Evolutionary conservation across 345 rosid genomes (phyloP).

Genomic region (Eucalyptus viminalis): DNA sequence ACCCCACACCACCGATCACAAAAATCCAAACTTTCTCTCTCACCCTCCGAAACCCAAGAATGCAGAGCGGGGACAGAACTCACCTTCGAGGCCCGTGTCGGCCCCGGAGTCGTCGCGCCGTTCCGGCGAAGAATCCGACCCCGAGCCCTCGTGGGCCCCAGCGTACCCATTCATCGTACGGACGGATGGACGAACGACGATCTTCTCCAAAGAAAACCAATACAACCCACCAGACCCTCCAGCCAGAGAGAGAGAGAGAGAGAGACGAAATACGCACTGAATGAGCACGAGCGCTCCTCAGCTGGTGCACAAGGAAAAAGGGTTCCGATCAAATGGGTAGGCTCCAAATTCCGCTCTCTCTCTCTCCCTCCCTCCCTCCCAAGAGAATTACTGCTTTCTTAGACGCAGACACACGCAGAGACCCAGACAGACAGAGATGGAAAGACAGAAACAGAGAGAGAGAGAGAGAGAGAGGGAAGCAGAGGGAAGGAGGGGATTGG

Average conservation of each 20-base stretch:
- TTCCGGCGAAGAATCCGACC: conserved; percentile 28
- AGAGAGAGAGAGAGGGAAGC: not conserved
- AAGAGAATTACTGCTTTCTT: not conserved
- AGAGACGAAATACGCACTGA: not conserved
- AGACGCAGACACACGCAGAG: not conserved
- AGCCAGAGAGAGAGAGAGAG: not conserved
- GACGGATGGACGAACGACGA: not conserved
- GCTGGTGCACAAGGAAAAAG: not conserved
- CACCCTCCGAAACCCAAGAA: not conserved
- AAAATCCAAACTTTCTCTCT: not conserved
- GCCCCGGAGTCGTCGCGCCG: conserved; percentile 44
- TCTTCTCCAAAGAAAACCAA: not conserved
- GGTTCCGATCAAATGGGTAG: not conserved
- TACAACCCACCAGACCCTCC: not conserved
- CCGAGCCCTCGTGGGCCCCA: not conserved
- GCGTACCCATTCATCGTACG: not conserved
- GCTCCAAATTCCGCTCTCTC: not conserved
- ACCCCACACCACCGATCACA: not conserved
- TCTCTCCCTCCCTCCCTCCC: not conserved
- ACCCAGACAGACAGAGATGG: not conserved
- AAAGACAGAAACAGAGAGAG: not conserved
- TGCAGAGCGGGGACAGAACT: not conserved
- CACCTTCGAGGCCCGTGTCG: conserved; percentile 68
- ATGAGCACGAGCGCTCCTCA: not conserved
- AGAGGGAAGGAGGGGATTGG: not conserved